These are phyloP conservation scores for Botryosphaeria dothidea DNA, from an alignment of 2,329 filamentous ascomycete genomes.

Conservation along the genomic window DNA sequence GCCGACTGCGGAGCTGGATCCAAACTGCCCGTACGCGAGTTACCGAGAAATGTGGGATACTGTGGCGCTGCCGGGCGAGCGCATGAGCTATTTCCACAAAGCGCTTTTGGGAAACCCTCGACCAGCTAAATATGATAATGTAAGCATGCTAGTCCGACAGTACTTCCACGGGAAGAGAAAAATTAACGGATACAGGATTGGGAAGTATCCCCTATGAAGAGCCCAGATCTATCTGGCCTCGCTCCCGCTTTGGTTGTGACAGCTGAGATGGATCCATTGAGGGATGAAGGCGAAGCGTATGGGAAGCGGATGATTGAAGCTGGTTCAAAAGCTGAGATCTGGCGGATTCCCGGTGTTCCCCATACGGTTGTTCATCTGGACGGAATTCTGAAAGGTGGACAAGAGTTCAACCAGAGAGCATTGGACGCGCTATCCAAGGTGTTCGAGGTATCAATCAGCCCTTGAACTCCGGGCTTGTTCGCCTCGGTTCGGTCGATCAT, in stretches of 20 bases:
- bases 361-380: conserved; percentile 27
- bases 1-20: conserved; percentile 36
- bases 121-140: conserved; percentile 35
- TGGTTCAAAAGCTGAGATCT: conserved; percentile 34
- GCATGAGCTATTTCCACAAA: conserved; percentile 43
- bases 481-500: no score
- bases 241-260: conserved; percentile 43
- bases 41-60: conserved; percentile 27
- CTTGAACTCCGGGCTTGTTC: no score
- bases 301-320: conserved; percentile 39
- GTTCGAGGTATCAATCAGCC: not conserved
- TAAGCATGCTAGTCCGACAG: conserved; percentile 23
- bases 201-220: conserved; percentile 45
- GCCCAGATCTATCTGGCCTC: conserved; percentile 36
- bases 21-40: conserved; percentile 40
- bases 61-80: conserved; percentile 34
- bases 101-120: conserved; percentile 41
- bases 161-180: not conserved
- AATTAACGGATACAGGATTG: conserved; percentile 33
- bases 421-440: conserved; percentile 1
- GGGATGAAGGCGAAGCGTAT: conserved; percentile 44
- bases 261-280: conserved; percentile 44
- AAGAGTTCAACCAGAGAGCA: conserved; percentile 8
- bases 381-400: conserved; percentile 1
- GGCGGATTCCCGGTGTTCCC: conserved; percentile 35